These are phyloP conservation scores for Aspergillus pseudoterreus DNA, from an alignment of 2,329 filamentous ascomycete species.

Conservation along the genomic window DNA sequence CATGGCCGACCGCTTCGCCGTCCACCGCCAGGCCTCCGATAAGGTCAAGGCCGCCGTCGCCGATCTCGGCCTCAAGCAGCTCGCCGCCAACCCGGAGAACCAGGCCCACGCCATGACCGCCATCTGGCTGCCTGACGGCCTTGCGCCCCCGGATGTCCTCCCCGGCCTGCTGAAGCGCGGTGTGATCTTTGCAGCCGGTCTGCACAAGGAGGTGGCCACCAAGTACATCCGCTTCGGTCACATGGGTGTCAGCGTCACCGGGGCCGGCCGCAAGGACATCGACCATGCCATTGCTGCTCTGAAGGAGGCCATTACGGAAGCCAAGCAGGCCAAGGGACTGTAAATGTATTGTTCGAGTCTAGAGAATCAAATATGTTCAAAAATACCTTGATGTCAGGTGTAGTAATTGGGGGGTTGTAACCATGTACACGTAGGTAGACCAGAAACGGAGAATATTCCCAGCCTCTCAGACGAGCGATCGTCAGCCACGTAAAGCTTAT, in stretches of 20 bases:
- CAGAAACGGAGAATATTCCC: too few relatives aligned
- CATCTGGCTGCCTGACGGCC: slow-evolving; percentile 83
- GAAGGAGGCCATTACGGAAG: slow-evolving; percentile 69
- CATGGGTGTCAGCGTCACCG: slow-evolving; percentile 91
- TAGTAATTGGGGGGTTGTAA: too few relatives aligned
- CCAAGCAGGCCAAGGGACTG: slow-evolving; percentile 57
- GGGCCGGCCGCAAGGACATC: slow-evolving; percentile 74
- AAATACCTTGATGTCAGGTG: too few relatives aligned
- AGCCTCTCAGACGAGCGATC: too few relatives aligned
- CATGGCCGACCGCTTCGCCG: slow-evolving; percentile 75
- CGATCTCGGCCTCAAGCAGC: slow-evolving; percentile 79
- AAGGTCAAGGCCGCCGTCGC: slow-evolving; percentile 80
- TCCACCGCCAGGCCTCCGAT: slow-evolving; percentile 74
- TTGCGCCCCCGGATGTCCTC: slow-evolving; percentile 77
- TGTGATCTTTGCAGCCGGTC: slow-evolving; percentile 88
- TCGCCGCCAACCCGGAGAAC: slow-evolving; percentile 79
- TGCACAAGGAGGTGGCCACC: slow-evolving; percentile 91
- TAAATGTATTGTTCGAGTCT: slow-evolving; percentile 13
- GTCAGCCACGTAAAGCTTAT: too few relatives aligned
- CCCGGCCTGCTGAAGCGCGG: slow-evolving; percentile 81
- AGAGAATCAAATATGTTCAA: too few relatives aligned
- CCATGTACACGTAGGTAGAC: too few relatives aligned
- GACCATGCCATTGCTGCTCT: slow-evolving; percentile 78
- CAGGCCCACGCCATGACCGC: slow-evolving; percentile 98
- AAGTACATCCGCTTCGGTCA: slow-evolving; percentile 96